Percentiles rank a stretch among this genome's conserved stretches.
Evolutionary conservation across 2,329 filamentous ascomycete species (phyloP).

Genomic region (Colletotrichum siamense): DNA sequence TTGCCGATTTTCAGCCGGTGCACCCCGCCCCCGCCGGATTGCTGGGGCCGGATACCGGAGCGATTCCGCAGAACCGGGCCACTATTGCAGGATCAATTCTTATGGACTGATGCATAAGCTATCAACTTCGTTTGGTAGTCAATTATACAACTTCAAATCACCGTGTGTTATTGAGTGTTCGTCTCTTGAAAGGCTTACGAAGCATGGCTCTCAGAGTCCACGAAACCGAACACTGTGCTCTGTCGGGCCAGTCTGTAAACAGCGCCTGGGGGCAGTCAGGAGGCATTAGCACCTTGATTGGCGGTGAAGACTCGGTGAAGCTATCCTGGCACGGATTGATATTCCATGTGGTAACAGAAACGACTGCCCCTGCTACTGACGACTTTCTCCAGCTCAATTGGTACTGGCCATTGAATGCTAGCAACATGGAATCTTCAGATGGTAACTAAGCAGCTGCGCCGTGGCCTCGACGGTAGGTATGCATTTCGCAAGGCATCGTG

Average conservation of each 20-base stretch:
- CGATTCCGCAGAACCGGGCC: not conserved
- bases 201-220: not conserved
- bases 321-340: not conserved
- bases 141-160: no score
- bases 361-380: constrained; percentile 1
- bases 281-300: not conserved
- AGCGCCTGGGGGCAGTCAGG: not conserved
- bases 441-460: not conserved
- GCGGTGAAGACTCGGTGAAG: not conserved
- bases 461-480: not conserved
- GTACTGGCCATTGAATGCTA: not conserved
- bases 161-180: no score
- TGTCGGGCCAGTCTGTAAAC: not conserved
- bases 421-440: not conserved
- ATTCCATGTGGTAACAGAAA: constrained; percentile 22
- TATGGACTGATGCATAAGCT: no score
- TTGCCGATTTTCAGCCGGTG: not conserved
- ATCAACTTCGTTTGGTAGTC: no score
- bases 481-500: not conserved
- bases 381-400: not conserved
- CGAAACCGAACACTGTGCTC: not conserved
- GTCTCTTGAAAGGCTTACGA: no score
- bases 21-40: not conserved
- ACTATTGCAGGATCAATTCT: no score
- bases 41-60: not conserved